Evolutionary conservation across 78 protist species (phyloP).

Genomic region (Emiliania huxleyi): DNA sequence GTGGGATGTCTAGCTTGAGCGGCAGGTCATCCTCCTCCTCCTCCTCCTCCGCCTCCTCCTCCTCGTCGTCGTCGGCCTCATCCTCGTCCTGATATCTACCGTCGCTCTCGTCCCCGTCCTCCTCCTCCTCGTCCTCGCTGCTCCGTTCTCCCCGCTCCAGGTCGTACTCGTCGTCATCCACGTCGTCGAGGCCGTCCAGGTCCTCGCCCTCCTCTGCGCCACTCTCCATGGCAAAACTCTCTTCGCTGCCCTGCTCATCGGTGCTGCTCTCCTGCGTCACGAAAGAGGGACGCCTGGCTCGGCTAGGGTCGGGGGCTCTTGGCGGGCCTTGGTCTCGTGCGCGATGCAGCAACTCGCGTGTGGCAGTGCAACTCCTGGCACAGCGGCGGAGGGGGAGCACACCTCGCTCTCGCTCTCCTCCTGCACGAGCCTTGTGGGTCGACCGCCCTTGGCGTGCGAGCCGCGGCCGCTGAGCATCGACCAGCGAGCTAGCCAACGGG

Average conservation of each 20-base stretch:
- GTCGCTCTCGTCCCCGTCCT: background rate
- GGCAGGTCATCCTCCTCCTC: background rate
- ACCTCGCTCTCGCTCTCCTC: background rate
- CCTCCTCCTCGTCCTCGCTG: background rate
- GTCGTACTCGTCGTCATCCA: background rate
- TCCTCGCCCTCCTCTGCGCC: background rate
- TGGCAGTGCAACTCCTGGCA: background rate
- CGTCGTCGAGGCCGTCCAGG: background rate
- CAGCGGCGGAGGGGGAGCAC: background rate
- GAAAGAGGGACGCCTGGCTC: background rate
- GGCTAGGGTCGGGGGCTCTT: too few species aligned
- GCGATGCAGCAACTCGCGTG: background rate
- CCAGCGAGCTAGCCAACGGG: too few species aligned
- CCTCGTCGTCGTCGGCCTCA: background rate
- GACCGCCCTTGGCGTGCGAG: too few species aligned
- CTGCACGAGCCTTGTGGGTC: background rate
- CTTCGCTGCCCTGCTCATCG: background rate
- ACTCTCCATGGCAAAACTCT: background rate
- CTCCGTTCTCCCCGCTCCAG: background rate
- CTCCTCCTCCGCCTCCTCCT: background rate
- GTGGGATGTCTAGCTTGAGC: too few species aligned
- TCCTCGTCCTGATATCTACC: background rate
- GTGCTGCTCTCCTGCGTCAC: background rate
- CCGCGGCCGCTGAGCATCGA: too few species aligned
- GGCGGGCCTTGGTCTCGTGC: background rate